Evolutionary conservation across 768 basidiomycete genomes (phyloP), one percentile per base, ranked within the genome.

Genomic region (Podaxis carcinomalis): DNA sequence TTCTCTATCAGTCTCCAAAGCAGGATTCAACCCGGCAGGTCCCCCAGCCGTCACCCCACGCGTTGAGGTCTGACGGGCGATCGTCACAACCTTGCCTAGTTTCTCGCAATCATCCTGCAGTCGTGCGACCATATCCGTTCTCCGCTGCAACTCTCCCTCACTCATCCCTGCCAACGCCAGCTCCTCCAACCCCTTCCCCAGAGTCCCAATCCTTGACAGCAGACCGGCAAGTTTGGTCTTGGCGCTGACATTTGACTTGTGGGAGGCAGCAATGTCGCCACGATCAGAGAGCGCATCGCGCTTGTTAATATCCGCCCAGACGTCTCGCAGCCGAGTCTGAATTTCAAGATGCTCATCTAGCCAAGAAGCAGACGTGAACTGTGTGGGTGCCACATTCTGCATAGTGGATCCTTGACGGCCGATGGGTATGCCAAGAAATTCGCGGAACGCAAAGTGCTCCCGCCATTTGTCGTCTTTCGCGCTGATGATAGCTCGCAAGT

Each of bases 101-200:
- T 89, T 92, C 77, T 91, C 91, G 76, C 92, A 89, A 71, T 98
- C 95, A 70, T 95, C 93, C 74, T 90, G 89, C 66, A 98, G 77
- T 61, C 89, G 80, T 57, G 88, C 90, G 54, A 95, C 86, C 87
- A 97, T 88, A 68, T 95, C 95, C 62, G 88, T 88, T 63, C 96
- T 80, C 59, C 96, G 78, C 74, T 90, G 88, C 67, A 93, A 78
- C 79, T 98, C 96, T n/a, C 96, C 96, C 72, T 93, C 87, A 65
- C 85, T 88, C 82, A 98, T 83, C 39, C 91, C 93, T 44, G 78
- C 77, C 71, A 84, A 72, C 6, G 78, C 89, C 39, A 92, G 78
- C 42, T 77, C 81, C 66, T 83, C 78, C 67, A 95, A 75, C 9
- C 87, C 93, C 65, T 80, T 78, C 19, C 86, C 90, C 13, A 98